Evolutionary conservation across 164 flowering plant species (phyloP), one percentile per base, ranked within the genome.

Genomic region (grape (Vitis vinifera)): DNA sequence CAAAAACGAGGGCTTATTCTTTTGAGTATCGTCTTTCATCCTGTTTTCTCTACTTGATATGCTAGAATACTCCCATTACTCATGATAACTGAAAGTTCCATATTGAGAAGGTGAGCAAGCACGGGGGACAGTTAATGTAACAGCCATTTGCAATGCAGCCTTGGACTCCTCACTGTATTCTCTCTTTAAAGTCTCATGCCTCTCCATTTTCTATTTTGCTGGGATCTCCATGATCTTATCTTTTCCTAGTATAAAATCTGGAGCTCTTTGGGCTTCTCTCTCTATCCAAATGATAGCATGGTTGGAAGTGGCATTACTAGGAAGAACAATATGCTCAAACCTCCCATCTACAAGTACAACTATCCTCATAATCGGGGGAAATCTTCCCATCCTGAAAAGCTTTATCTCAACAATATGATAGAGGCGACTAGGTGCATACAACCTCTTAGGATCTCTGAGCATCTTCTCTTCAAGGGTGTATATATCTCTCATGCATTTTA

Each of bases 381-480:
- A 75, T 59, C 88, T 76, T 50, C 86, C 88, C 37, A 78, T 63
- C 68, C 99, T 95, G 82, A 80, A 93, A 62, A 92, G 97, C 74
- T 87, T 91, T 80, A 97, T 81, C 80, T 90, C 96, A 56, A 95
- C 95, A 76, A 95, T 91, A 78, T 95, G 99, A 78, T 93, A 95
- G 56, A 93, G 84, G 59, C 99, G 97, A 65, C 99, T 97, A 29
- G 99, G 97, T 58, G 98, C 99, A 84, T 93, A 95, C n/a, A 95
- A 77, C 67, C 99, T 81, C 84, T 97, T 87, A 62, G 99, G 97
- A 81, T 95, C 99, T 78, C 71, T 89, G 59, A 95, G 82, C 91
- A 85, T 86, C 76, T 81, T 86, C 79, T 90, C 87, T 71, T 95
- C 97, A 9, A 89, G 75, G 67, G 87, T 82, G 82, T 92, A 95